Conservation (phyloP, 1,284 basidiomycete species). For the Stygiomarasmius scandens region DNA sequence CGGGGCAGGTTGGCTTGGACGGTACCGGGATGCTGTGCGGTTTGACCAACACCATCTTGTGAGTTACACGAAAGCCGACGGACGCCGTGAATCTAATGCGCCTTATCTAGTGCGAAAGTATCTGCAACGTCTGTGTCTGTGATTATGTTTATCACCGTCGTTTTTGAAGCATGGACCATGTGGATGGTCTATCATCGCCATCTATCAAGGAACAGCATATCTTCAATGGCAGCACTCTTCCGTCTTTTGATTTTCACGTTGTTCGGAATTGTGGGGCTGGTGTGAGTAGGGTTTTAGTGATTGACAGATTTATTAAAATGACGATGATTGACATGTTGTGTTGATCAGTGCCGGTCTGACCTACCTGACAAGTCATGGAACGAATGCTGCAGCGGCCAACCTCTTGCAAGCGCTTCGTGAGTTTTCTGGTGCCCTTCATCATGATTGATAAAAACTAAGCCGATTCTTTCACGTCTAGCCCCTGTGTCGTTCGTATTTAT, state of each 20-base stretch:
- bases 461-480: conserved; percentile 1
- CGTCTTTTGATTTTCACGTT: conserved; percentile 14
- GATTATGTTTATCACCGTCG: conserved; percentile 16
- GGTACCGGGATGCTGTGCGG: conserved; percentile 16
- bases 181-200: conserved; percentile 11
- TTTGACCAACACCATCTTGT: conserved; percentile 6
- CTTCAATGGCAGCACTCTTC: conserved; percentile 2
- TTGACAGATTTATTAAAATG: background rate
- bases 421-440: background rate
- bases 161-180: conserved; percentile 1
- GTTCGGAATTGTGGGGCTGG: conserved; percentile 12
- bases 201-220: background rate
- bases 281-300: conserved; percentile 1
- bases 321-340: background rate
- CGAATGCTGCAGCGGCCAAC: conserved; percentile 9
- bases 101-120: conserved; percentile 7
- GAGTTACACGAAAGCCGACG: background rate
- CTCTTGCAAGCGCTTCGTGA: conserved; percentile 15
- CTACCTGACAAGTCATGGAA: background rate
- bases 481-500: conserved; percentile 17
- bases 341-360: conserved; percentile 4
- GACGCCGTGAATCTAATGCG: background rate
- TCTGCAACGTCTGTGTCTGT: conserved; percentile 6
- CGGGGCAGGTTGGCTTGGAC: conserved; percentile 1
- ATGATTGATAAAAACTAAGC: background rate